Base-by-base conservation (phyloP, 2,329 filamentous ascomycete genomes). In the Pestalotiopsis sp. region DNA sequence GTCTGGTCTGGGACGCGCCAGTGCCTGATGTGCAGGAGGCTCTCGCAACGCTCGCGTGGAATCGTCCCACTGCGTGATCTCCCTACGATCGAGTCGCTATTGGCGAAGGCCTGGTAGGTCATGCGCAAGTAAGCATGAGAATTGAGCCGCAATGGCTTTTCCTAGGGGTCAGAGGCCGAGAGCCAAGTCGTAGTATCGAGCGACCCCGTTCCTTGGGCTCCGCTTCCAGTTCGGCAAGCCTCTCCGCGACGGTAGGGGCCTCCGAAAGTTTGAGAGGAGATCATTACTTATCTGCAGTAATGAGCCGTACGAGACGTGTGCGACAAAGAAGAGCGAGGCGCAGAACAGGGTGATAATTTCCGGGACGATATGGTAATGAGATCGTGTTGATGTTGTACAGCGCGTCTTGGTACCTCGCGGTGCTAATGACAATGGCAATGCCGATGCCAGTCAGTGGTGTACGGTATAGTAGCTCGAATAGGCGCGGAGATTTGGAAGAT, bases 221-320 rank as follows among this genome's bases (percentile, higher is more conserved):
- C 56, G 66, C 63, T 39, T 63, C 66, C 23, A 63, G 36, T 65
- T 61, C 69, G 69, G 69, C 65, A 66, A 36, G 27, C 12, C 57
- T 66, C 66, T 66, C 69, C 69, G 66, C 66, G 62, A 62, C 59
- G 63, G 63, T 56, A 70, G 71, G 72, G 67, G 39, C 17, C 45
- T 52, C 68, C 68, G 59, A 65, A 65, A 66, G 39, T 56, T 58
- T 49, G 57, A 65, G 61, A 66, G 70, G 68, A 66, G 67, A 69
- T 14, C 27, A 70, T 67, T 68, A 52, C 20, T n/a, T 52, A 4
- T n/a, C 17, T 52, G 45, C 27, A 49, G n/a, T n/a, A 52, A 70
- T 69, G 74, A 74, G 74, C 72, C 70, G 68, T 70, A 69, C 73
- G 69, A 75, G 73, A 73, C 72, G 70, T 68, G 68, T 70, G 72